Percentiles rank a stretch among this genome's conserved stretches.
phyloP scores from a whole-genome alignment of 1,284 basidiomycete genomes.

The Irpex rosettiformis region DNA sequence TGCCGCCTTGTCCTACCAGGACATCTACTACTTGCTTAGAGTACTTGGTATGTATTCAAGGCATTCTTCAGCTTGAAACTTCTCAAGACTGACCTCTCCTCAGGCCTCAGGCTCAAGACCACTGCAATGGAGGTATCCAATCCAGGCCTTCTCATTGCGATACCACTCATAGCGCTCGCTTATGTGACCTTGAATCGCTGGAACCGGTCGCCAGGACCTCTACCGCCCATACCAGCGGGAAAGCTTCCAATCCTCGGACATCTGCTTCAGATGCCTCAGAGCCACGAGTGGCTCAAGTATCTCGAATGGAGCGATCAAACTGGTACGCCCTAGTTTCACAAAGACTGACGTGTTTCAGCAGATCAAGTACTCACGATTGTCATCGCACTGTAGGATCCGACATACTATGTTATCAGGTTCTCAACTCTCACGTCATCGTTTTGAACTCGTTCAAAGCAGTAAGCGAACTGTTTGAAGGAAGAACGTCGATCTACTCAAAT shows the following conservation, averaged over 20 bases:
- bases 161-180: neutral
- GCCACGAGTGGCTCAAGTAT: neutral
- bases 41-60: too few relatives aligned
- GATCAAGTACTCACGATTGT: neutral
- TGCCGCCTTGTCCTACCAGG: too few relatives aligned
- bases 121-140: neutral
- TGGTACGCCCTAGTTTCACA: neutral
- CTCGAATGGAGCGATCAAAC: neutral
- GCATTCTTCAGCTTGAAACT: too few relatives aligned
- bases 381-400: slow-evolving; percentile 18
- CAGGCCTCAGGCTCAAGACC: too few relatives aligned
- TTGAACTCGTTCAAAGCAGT: slow-evolving; percentile 35
- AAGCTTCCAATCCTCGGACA: neutral
- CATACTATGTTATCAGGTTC: slow-evolving; percentile 17
- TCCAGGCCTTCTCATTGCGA: neutral
- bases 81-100: too few relatives aligned
- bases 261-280: neutral
- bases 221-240: neutral
- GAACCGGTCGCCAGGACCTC: neutral
- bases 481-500: slow-evolving; percentile 31
- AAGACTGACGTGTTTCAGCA: too few relatives aligned
- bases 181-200: neutral
- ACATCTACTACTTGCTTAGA: too few relatives aligned
- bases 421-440: slow-evolving; percentile 33
- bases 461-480: slow-evolving; percentile 38